These are phyloP conservation scores for Neofusicoccum umdonicola DNA, from an alignment of 2,329 filamentous ascomycete species.

Conservation along the genomic window DNA sequence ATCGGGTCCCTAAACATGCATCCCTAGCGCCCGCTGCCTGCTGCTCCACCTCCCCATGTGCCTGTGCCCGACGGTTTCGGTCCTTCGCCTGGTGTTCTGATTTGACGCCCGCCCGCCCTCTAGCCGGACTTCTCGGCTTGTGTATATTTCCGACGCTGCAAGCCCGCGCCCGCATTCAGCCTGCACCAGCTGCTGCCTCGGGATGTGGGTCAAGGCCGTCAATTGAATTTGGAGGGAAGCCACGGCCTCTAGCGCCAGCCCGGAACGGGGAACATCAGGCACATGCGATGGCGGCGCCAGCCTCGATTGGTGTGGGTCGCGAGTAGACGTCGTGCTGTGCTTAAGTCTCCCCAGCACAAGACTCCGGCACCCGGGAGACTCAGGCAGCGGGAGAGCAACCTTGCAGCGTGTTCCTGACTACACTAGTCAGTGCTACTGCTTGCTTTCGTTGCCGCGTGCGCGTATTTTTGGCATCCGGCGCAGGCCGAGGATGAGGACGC, in stretches of 20 bases:
- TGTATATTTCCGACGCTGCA: background rate
- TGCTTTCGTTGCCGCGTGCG: background rate
- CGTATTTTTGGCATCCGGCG: slow-evolving; percentile 4
- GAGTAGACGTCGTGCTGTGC: background rate
- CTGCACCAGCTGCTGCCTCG: background rate
- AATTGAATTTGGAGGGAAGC: background rate
- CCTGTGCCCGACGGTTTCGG: background rate
- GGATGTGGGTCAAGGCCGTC: background rate
- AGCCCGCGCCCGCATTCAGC: background rate
- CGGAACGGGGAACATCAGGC: background rate
- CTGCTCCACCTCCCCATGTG: background rate
- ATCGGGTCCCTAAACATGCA: background rate
- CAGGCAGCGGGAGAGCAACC: slow-evolving; percentile 3
- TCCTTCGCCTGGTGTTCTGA: background rate
- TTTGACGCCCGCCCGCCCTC: too few relatives aligned
- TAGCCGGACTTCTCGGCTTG: background rate
- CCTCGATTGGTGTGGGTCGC: background rate
- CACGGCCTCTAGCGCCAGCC: background rate
- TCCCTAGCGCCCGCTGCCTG: background rate
- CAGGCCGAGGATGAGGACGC: background rate
- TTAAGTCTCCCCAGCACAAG: background rate
- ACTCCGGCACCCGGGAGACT: background rate
- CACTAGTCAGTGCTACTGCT: background rate
- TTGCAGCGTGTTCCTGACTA: slow-evolving; percentile 15
- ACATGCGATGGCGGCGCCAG: background rate